Evolutionary conservation across 208 protist genomes (phyloP).

Genomic region (Trichomonas vaginalis): DNA sequence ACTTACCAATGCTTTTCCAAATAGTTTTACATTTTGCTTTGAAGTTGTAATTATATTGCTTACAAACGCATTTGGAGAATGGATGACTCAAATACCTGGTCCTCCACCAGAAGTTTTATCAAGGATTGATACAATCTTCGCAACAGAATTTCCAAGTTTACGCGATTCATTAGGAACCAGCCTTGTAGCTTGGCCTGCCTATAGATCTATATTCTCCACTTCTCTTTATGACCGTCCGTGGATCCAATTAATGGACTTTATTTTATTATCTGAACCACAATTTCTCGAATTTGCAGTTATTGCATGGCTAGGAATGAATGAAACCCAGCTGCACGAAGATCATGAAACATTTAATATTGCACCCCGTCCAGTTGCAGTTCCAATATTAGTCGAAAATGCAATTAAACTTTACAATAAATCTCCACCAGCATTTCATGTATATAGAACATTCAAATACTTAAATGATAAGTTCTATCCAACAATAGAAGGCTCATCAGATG

Average conservation of each 20-base stretch:
- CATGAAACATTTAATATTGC: not conserved
- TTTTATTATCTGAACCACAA: not conserved
- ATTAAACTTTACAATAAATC: not conserved
- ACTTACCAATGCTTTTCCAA: not conserved
- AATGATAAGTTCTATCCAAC: not conserved
- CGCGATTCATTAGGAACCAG: not conserved
- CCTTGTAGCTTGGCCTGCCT: not conserved
- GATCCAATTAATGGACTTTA: not conserved
- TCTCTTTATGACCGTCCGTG: not conserved
- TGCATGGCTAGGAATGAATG: not conserved
- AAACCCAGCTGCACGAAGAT: not conserved
- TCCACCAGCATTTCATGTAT: not conserved
- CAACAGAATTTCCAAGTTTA: not conserved
- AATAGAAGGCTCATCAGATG: not conserved
- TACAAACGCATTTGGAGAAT: not conserved
- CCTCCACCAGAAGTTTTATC: constrained; percentile 15
- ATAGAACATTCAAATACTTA: not conserved
- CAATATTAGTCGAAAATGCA: not conserved
- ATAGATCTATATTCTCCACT: not conserved
- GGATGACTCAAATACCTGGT: not conserved
- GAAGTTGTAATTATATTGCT: not conserved
- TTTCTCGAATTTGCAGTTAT: not conserved
- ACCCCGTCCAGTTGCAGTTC: not conserved
- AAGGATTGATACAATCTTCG: not conserved
- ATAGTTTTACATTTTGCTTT: not conserved